These are phyloP conservation scores for Raffaelea ambrosiae DNA, from an alignment of 2,329 filamentous ascomycete species.

Conservation along the genomic window DNA sequence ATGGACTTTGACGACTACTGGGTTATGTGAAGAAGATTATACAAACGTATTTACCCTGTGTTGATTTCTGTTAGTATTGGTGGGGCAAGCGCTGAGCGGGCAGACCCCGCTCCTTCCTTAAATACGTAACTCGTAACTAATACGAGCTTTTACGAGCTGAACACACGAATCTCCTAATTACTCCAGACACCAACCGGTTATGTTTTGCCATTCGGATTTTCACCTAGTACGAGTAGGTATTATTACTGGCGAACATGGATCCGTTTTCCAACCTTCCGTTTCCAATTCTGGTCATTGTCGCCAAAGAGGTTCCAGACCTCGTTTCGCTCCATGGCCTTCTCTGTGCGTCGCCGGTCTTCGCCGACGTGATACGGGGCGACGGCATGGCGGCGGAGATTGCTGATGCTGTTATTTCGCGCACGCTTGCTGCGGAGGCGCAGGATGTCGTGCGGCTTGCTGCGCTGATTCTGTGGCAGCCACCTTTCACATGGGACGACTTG, in stretches of 20 bases:
- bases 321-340: not conserved
- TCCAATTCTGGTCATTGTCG: not conserved
- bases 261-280: not conserved
- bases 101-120: too few relatives aligned
- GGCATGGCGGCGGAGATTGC: not conserved
- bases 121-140: too few relatives aligned
- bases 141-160: too few relatives aligned
- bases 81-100: too few relatives aligned
- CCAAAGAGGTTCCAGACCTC: not conserved
- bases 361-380: not conserved
- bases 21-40: too few relatives aligned
- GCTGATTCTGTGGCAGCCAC: not conserved
- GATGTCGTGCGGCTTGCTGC: not conserved
- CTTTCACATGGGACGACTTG: not conserved
- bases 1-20: too few relatives aligned
- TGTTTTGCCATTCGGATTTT: too few relatives aligned
- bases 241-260: constrained; percentile 1
- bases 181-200: too few relatives aligned
- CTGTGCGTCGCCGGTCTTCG: not conserved
- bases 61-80: too few relatives aligned
- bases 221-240: too few relatives aligned
- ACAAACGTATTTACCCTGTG: too few relatives aligned
- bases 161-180: too few relatives aligned
- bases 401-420: not conserved
- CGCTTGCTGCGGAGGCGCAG: not conserved